A percentile compares a stretch with the other conserved stretches of the same genome.
Conservation (phyloP, 352 stramenopile genomes). For the Phytophthora ohioensis region DNA sequence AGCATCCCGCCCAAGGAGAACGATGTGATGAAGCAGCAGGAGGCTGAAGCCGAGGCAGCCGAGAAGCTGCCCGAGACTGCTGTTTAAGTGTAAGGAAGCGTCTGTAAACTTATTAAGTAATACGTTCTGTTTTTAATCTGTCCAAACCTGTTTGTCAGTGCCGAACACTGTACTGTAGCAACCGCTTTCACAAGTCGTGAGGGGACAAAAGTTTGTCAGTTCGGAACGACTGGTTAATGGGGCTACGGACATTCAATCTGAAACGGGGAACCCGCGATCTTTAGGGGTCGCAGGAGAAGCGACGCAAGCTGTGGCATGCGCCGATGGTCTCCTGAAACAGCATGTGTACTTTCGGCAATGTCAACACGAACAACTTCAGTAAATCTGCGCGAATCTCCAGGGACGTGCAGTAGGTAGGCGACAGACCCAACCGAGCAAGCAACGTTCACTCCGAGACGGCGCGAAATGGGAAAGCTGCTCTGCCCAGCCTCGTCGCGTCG, state of each 20-base stretch:
- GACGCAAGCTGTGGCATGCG: too few relatives aligned
- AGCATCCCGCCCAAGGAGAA: slow-evolving; percentile 67
- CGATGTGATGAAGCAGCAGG: slow-evolving; percentile 34
- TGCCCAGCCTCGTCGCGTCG: slow-evolving; percentile 18
- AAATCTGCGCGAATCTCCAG: too few relatives aligned
- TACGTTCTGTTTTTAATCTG: too few relatives aligned
- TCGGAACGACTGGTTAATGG: too few relatives aligned
- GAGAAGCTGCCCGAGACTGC: slow-evolving; percentile 31
- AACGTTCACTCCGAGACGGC: slow-evolving; percentile 2
- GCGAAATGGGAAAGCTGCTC: slow-evolving; percentile 14
- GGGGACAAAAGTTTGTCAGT: too few relatives aligned
- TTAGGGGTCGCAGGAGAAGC: not conserved
- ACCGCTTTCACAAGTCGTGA: not conserved
- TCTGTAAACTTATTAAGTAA: too few relatives aligned
- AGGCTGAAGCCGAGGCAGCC: slow-evolving; percentile 18
- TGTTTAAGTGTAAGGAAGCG: slow-evolving; percentile 48
- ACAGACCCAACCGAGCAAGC: slow-evolving; percentile 1
- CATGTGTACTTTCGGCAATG: too few relatives aligned
- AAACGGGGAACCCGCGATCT: not conserved
- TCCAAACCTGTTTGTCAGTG: too few relatives aligned
- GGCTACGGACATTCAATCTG: not conserved
- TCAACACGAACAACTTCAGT: too few relatives aligned
- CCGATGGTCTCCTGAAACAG: too few relatives aligned
- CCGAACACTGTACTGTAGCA: not conserved
- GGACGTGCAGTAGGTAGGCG: not conserved